Percentiles rank a stretch among this genome's conserved stretches.
phyloP scores from a whole-genome alignment of 345 rosid genomes.

The Citrus maxima region DNA sequence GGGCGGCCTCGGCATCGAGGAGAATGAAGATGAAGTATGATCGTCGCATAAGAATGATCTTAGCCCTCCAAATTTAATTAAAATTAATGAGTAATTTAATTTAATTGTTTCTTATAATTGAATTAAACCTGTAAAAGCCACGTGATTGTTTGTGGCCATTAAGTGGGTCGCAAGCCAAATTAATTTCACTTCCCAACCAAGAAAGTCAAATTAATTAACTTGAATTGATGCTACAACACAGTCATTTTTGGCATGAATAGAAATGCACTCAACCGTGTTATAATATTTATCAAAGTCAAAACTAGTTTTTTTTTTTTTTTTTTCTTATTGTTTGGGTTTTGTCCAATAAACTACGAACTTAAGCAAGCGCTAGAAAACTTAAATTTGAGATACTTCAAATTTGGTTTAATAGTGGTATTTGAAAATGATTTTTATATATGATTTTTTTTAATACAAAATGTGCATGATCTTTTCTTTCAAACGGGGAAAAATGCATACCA shows the following conservation, averaged over 20 bases:
- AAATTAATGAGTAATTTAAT: background rate
- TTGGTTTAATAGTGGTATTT: too few relatives aligned
- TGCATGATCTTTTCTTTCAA: too few relatives aligned
- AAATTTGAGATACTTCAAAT: too few relatives aligned
- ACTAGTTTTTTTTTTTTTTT: too few relatives aligned
- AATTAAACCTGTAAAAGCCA: background rate
- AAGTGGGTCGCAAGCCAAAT: background rate
- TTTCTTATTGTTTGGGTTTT: too few relatives aligned
- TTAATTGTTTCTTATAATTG: background rate
- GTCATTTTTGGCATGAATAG: background rate
- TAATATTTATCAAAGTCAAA: background rate
- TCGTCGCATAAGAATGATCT: slow-evolving; percentile 13
- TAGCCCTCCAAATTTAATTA: slow-evolving; percentile 26
- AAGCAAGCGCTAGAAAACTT: background rate
- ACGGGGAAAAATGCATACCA: too few relatives aligned
- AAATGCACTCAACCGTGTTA: background rate
- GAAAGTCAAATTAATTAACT: background rate
- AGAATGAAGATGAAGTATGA: background rate
- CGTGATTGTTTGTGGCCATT: background rate
- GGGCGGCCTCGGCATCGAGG: slow-evolving; percentile 14
- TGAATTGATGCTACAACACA: background rate
- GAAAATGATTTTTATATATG: too few relatives aligned
- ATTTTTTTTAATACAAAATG: too few relatives aligned
- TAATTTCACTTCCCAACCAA: background rate
- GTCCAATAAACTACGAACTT: background rate